Evolutionary conservation across 345 rosid genomes (phyloP).

Genomic region (Aquilaria malaccensis): DNA sequence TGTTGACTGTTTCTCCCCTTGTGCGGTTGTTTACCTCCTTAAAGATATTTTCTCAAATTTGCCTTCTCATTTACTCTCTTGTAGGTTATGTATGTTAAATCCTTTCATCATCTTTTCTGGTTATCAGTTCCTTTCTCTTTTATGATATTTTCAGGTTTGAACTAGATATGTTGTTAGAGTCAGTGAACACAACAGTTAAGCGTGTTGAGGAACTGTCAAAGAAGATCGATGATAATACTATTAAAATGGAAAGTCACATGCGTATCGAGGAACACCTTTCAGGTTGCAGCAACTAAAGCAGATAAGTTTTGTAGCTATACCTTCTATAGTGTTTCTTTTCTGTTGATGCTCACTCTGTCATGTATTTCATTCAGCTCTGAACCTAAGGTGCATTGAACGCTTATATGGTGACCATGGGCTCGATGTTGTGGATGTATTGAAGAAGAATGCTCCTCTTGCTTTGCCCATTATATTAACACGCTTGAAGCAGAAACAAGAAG

Average conservation of each 20-base stretch:
- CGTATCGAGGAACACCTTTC: slow-evolving; percentile 74
- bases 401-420: slow-evolving; percentile 97
- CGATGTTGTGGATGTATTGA: slow-evolving; percentile 84
- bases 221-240: slow-evolving; percentile 55
- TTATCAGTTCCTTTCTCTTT: not conserved
- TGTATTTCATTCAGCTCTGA: slow-evolving; percentile 48
- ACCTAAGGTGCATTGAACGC: slow-evolving; percentile 93
- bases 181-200: slow-evolving; percentile 73
- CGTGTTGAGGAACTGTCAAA: slow-evolving; percentile 81
- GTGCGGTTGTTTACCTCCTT: not conserved
- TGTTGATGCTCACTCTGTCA: slow-evolving; percentile 13
- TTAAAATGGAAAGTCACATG: slow-evolving; percentile 52
- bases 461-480: slow-evolving; percentile 91
- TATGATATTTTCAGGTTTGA: slow-evolving; percentile 62
- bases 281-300: slow-evolving; percentile 35
- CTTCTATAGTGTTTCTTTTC: slow-evolving; percentile 8
- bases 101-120: no score
- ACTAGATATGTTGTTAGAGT: slow-evolving; percentile 94
- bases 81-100: no score
- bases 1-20: slow-evolving; percentile 6
- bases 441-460: slow-evolving; percentile 80
- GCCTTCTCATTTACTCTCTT: no score
- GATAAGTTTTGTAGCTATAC: slow-evolving; percentile 5
- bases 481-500: slow-evolving; percentile 95
- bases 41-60: slow-evolving; percentile 2